phyloP scores from a whole-genome alignment of 768 basidiomycete genomes.

The Chalciporus pseudorubinellus region DNA sequence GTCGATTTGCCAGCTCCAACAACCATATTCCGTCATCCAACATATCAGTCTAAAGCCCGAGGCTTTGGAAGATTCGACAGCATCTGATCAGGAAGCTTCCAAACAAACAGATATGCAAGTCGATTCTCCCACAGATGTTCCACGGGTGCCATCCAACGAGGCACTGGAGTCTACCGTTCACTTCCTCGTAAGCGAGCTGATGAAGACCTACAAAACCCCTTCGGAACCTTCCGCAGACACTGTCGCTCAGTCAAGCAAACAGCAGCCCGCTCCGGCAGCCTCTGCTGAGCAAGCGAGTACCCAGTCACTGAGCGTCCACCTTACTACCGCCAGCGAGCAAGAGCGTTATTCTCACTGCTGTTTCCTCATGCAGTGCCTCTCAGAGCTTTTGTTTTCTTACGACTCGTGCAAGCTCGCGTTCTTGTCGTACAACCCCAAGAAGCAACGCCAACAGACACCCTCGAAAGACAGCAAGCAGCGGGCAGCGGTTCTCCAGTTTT shows the following conservation, averaged over 20 bases:
- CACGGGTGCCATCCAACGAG: conserved; percentile 35
- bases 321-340: conserved; percentile 19
- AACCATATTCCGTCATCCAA: conserved; percentile 55
- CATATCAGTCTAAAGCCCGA: conserved; percentile 59
- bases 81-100: conserved; percentile 9
- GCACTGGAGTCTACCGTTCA: conserved; percentile 61
- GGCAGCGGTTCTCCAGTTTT: conserved; percentile 68
- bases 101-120: conserved; percentile 57
- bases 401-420: conserved; percentile 88
- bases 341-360: conserved; percentile 55
- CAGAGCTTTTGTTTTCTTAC: conserved; percentile 92
- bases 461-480: conserved; percentile 71
- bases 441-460: conserved; percentile 49
- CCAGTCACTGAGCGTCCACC: conserved; percentile 8
- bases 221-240: conserved; percentile 30
- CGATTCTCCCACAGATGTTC: conserved; percentile 36
- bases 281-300: conserved; percentile 17
- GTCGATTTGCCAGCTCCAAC: conserved; percentile 67
- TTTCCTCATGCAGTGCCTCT: conserved; percentile 88
- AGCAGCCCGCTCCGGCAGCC: conserved; percentile 5
- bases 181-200: conserved; percentile 70
- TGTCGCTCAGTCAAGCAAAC: conserved; percentile 13
- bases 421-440: conserved; percentile 71
- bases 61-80: conserved; percentile 10
- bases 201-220: conserved; percentile 53